phyloP scores from a whole-genome alignment of 768 basidiomycete species.

The Lepiota venenata region DNA sequence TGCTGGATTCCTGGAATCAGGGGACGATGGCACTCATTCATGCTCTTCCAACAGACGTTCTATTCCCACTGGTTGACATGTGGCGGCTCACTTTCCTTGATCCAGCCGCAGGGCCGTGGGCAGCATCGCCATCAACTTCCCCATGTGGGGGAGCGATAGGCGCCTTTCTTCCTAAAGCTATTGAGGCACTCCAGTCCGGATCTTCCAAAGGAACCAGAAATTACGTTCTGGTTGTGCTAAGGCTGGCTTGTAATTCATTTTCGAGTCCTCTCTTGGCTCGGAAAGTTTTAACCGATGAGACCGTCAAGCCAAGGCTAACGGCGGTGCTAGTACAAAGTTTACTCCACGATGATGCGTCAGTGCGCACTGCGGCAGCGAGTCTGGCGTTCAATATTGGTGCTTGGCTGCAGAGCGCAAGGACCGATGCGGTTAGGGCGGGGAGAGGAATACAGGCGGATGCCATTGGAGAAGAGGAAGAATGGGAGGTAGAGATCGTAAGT shows the following conservation, averaged over 20 bases:
- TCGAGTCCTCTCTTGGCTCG: slow-evolving; percentile 44
- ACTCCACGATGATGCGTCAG: slow-evolving; percentile 60
- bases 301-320: slow-evolving; percentile 36
- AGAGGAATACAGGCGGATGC: slow-evolving; percentile 27
- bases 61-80: slow-evolving; percentile 83
- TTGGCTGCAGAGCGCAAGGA: slow-evolving; percentile 58
- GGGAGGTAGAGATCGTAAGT: slow-evolving; percentile 82
- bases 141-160: slow-evolving; percentile 35
- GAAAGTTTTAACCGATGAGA: slow-evolving; percentile 26
- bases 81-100: slow-evolving; percentile 80
- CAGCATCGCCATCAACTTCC: slow-evolving; percentile 25
- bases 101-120: slow-evolving; percentile 50
- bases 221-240: slow-evolving; percentile 61
- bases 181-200: slow-evolving; percentile 24
- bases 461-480: slow-evolving; percentile 59
- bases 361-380: slow-evolving; percentile 80
- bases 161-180: slow-evolving; percentile 44
- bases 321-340: slow-evolving; percentile 61
- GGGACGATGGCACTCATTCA: slow-evolving; percentile 39
- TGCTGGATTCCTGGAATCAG: slow-evolving; percentile 47
- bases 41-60: slow-evolving; percentile 46
- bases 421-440: slow-evolving; percentile 33
- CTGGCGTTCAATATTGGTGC: slow-evolving; percentile 75
- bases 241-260: slow-evolving; percentile 68
- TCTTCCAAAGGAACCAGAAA: slow-evolving; percentile 39